Conservation (phyloP, 768 basidiomycete genomes). For the Dentipellis fragilis region DNA sequence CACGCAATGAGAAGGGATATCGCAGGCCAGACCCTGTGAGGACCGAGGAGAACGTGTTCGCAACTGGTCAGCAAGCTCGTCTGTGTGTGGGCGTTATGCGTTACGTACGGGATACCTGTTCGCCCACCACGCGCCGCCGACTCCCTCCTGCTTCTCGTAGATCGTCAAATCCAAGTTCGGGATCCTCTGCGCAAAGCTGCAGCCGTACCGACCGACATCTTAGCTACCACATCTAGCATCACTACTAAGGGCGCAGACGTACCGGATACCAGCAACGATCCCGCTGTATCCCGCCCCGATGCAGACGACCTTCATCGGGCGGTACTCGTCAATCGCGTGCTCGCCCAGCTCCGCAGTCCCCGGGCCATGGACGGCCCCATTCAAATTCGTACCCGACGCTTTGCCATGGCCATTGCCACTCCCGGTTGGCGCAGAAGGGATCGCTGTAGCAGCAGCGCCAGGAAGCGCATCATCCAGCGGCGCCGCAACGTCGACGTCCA, state of each 20-base stretch:
- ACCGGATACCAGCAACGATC: constrained; percentile 49
- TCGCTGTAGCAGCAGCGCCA: too few relatives aligned
- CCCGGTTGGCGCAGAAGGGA: too few relatives aligned
- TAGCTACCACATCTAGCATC: background rate
- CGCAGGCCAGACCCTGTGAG: constrained; percentile 8
- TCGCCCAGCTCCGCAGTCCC: constrained; percentile 2
- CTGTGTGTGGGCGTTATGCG: background rate
- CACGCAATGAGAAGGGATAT: constrained; percentile 8
- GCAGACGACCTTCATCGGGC: constrained; percentile 43
- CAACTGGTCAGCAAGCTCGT: background rate
- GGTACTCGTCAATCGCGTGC: constrained; percentile 42
- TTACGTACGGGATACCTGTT: constrained; percentile 22
- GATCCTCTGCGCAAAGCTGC: constrained; percentile 41
- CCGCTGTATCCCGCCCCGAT: constrained; percentile 56
- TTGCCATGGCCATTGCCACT: too few relatives aligned
- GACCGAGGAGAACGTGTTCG: background rate
- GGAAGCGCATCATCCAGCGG: too few relatives aligned
- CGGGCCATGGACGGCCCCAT: too few relatives aligned
- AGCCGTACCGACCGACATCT: background rate
- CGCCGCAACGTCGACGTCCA: too few relatives aligned
- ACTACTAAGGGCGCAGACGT: background rate
- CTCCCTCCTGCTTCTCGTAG: constrained; percentile 48
- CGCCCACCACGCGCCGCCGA: constrained; percentile 55
- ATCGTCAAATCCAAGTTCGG: constrained; percentile 44
- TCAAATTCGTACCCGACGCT: too few relatives aligned